Conservation (phyloP, 78 protist species). For the Dictyostelium purpureum region DNA sequence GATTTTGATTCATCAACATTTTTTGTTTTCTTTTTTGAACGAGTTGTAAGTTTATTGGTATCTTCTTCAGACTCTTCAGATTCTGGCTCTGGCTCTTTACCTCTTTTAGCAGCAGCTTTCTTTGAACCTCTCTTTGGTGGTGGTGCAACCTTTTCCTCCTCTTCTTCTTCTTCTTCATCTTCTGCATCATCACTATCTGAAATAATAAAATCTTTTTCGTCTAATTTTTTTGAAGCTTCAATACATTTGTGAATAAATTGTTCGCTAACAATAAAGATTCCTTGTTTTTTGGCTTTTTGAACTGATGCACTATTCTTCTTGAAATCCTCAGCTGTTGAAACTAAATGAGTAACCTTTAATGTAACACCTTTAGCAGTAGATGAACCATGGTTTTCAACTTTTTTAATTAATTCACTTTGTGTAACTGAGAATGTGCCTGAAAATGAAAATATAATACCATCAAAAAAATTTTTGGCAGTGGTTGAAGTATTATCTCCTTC, state of each 20-base stretch:
- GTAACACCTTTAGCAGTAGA: background rate
- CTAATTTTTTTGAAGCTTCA: slow-evolving; percentile 11
- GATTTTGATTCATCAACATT: background rate
- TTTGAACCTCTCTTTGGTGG: background rate
- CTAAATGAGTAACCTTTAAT: slow-evolving; percentile 38
- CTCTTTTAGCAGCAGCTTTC: slow-evolving; percentile 12
- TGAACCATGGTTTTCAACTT: background rate
- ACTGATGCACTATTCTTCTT: slow-evolving; percentile 1
- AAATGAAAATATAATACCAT: slow-evolving; percentile 6
- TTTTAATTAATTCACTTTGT: slow-evolving; percentile 1
- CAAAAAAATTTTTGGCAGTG: background rate
- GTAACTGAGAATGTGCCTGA: slow-evolving; percentile 42
- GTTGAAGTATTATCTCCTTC: background rate
- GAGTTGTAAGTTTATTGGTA: background rate
- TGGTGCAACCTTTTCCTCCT: slow-evolving; percentile 27
- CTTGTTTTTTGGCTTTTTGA: slow-evolving; percentile 1
- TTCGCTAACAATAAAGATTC: slow-evolving; percentile 59
- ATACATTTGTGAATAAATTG: slow-evolving; percentile 45
- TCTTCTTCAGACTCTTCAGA: background rate
- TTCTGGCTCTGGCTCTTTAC: background rate
- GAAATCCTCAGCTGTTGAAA: slow-evolving; percentile 47
- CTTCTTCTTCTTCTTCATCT: slow-evolving; percentile 56
- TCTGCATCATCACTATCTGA: background rate
- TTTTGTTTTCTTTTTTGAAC: slow-evolving; percentile 26
- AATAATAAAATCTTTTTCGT: slow-evolving; percentile 11